phyloP scores from a whole-genome alignment of 2,329 filamentous ascomycete genomes.

The Colletotrichum agaves region DNA sequence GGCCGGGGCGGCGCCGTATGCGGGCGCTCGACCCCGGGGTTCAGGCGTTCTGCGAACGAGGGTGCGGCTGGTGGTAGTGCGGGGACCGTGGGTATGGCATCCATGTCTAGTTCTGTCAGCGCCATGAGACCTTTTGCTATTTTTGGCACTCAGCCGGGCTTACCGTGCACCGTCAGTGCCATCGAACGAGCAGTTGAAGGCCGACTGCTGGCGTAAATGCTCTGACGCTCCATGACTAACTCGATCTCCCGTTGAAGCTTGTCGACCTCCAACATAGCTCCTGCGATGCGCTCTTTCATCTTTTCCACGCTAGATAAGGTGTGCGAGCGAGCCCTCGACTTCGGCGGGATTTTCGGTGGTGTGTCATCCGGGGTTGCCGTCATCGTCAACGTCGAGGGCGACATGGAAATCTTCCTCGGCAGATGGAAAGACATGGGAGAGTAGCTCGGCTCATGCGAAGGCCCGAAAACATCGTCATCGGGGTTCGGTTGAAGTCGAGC shows the following conservation, averaged over 20 bases:
- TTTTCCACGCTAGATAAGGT: conserved; percentile 60
- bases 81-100: conserved; percentile 66
- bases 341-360: conserved; percentile 56
- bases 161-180: conserved; percentile 38
- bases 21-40: conserved; percentile 53
- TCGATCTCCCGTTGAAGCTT: conserved; percentile 69
- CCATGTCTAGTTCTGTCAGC: conserved; percentile 51
- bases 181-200: conserved; percentile 62
- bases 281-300: conserved; percentile 66
- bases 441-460: conserved; percentile 56
- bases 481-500: conserved; percentile 44
- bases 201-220: conserved; percentile 63
- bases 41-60: conserved; percentile 67
- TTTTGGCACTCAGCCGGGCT: conserved; percentile 15
- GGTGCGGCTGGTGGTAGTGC: conserved; percentile 66
- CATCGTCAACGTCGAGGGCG: conserved; percentile 42
- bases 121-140: conserved; percentile 14
- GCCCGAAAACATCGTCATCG: conserved; percentile 48
- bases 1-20: conserved; percentile 49
- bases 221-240: conserved; percentile 69
- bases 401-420: conserved; percentile 57
- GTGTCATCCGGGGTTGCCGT: conserved; percentile 42
- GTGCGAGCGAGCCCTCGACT: conserved; percentile 56
- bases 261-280: conserved; percentile 68
- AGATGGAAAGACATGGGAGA: conserved; percentile 68